phyloP scores from a whole-genome alignment of 257 asterid species.

The Leonotis leonurus region DNA sequence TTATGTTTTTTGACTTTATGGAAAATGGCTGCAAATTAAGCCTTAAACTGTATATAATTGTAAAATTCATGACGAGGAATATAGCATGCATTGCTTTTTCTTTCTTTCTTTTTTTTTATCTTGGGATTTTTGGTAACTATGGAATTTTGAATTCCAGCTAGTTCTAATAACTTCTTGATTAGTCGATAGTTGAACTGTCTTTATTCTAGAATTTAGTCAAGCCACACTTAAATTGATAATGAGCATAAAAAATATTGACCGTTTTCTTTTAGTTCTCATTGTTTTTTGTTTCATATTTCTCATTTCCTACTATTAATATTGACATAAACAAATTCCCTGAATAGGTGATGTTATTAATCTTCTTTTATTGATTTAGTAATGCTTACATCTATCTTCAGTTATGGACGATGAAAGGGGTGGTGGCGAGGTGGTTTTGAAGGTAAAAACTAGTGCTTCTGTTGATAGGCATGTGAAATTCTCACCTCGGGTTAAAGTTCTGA shows the following conservation, averaged over 20 bases:
- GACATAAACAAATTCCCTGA: not conserved
- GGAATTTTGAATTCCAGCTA: not conserved
- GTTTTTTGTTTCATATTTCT: not conserved
- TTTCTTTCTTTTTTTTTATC: too few relatives aligned
- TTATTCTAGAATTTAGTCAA: not conserved
- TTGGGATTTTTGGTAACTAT: too few relatives aligned
- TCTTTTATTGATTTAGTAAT: slow-evolving; percentile 3
- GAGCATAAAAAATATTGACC: not conserved
- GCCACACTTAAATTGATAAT: not conserved
- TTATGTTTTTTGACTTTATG: not conserved
- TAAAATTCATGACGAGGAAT: too few relatives aligned
- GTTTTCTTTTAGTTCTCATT: not conserved
- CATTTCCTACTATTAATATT: not conserved
- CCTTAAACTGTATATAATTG: not conserved
- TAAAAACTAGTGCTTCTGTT: slow-evolving; percentile 6
- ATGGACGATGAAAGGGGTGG: slow-evolving; percentile 37
- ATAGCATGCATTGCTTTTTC: too few relatives aligned
- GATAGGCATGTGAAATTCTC: slow-evolving; percentile 16
- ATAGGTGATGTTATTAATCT: not conserved
- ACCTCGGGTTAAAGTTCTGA: slow-evolving; percentile 5
- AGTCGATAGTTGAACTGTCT: not conserved
- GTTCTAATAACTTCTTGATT: too few relatives aligned
- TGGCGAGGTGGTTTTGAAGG: slow-evolving; percentile 10
- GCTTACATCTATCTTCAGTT: slow-evolving; percentile 16
- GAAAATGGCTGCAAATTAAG: not conserved